Evolutionary conservation across 2,329 filamentous ascomycete genomes (phyloP), one percentile per base, ranked within the genome.

Genomic region (Fusarium chuoi): DNA sequence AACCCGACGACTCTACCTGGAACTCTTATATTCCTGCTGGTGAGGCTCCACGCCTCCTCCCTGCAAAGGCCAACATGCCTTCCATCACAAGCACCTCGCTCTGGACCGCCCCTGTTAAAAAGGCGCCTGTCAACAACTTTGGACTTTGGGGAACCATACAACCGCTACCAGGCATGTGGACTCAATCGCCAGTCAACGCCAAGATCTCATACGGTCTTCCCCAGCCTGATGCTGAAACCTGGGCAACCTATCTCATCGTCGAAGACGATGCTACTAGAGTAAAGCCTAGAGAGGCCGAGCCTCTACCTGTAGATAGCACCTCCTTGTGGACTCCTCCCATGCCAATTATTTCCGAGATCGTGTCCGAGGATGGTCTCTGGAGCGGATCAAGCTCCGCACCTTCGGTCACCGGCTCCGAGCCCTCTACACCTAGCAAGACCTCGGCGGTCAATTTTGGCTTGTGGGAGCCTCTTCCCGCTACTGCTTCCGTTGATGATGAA

Each of bases 1-100:
- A 86, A 71, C 83, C 83, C 22, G 82, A 83, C 63, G 74, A 78
- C 41, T 68, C 74, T 24, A 78, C 74, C n/a, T 85, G 83, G 84
- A 77, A 79, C 44, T 70, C 70, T 44, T 84, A 84, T 62, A 74
- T 81, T 44, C 72, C 73, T 14, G 66, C 78, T 26, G 65, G 76
- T 28, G 74, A 70, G 24, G 78, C 68, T 62, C 66, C 77, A 39
- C 83, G 82, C 60, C 65, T 79, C 18, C 79, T 80, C 54, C 73
- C 77, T 17, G 79, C 77, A 39, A 72, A 72, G 38, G 68, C 78
- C 15, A 79, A 81, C 51, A 74, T 79, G 18, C 66, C 74, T 22
- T 62, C 74, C 20, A 78, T 86, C 41, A 79, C 83, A 68, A 85
- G 83, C 73, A 77, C 75, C 22, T 65, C 79, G 10, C 73, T 86